These are phyloP conservation scores for Colletotrichum ledebouriae DNA, from an alignment of 2,329 filamentous ascomycete genomes.

Conservation along the genomic window DNA sequence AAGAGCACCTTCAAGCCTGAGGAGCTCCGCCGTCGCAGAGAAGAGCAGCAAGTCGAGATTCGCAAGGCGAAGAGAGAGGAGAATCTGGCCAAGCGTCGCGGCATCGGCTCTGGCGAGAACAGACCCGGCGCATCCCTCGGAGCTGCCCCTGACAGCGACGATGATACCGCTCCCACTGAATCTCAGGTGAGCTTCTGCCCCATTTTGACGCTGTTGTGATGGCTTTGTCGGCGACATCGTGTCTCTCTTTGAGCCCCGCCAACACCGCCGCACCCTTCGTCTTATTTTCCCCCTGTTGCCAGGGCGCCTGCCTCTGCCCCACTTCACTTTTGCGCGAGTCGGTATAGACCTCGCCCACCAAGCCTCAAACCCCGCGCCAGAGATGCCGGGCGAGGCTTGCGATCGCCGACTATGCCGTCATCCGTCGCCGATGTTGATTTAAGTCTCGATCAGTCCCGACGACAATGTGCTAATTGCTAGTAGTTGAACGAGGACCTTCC, in stretches of 20 bases:
- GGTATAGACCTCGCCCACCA: slow-evolving; percentile 13
- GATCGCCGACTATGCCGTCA: not conserved
- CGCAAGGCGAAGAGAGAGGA: slow-evolving; percentile 98
- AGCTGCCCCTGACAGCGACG: slow-evolving; percentile 94
- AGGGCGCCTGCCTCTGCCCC: slow-evolving; percentile 41
- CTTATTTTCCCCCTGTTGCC: slow-evolving; percentile 43
- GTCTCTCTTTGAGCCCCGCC: slow-evolving; percentile 41
- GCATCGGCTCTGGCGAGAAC: slow-evolving; percentile 86
- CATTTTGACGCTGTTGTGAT: slow-evolving; percentile 29
- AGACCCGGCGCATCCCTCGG: slow-evolving; percentile 86
- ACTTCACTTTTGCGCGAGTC: slow-evolving; percentile 39
- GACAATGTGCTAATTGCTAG: slow-evolving; percentile 47
- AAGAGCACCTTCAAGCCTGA: slow-evolving; percentile 99
- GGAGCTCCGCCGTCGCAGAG: slow-evolving; percentile 96
- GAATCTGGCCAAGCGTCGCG: slow-evolving; percentile 97
- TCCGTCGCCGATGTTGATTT: too few species aligned
- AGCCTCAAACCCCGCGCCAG: slow-evolving; percentile 16
- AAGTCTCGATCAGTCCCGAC: too few species aligned
- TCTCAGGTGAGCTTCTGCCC: slow-evolving; percentile 80
- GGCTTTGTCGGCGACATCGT: slow-evolving; percentile 18
- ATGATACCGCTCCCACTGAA: slow-evolving; percentile 95
- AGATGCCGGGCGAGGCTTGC: not conserved
- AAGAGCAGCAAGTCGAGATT: slow-evolving; percentile 99
- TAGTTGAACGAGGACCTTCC: slow-evolving; percentile 98
- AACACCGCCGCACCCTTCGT: slow-evolving; percentile 39